Evolutionary conservation across 1,139 yeast genomes (phyloP).

Genomic region (Hanseniaspora gamundiae): DNA sequence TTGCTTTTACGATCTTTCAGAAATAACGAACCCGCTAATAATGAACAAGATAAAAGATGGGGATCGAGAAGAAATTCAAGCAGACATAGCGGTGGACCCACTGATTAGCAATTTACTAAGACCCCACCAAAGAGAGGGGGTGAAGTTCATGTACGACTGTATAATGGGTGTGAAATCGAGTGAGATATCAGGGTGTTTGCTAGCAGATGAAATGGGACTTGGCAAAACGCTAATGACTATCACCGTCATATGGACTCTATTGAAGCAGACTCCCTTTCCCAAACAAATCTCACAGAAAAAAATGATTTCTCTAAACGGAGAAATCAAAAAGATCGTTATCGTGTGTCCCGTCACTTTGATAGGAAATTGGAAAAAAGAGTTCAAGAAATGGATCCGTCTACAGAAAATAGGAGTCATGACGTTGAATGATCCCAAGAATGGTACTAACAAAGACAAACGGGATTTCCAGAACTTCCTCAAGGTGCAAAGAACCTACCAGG

Average conservation of each 20-base stretch:
- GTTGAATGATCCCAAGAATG: conserved; percentile 27
- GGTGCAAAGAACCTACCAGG: conserved; percentile 60
- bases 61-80: conserved; percentile 15
- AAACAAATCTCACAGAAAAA: conserved; percentile 20
- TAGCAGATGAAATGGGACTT: conserved; percentile 97
- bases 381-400: conserved; percentile 76
- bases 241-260: conserved; percentile 68
- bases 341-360: conserved; percentile 90
- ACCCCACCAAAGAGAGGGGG: conserved; percentile 81
- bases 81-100: conserved; percentile 65
- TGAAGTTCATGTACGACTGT: conserved; percentile 68
- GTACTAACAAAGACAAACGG: conserved; percentile 39
- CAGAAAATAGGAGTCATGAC: conserved; percentile 51
- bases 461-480: conserved; percentile 50
- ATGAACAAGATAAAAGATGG: conserved; percentile 28
- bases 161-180: conserved; percentile 50
- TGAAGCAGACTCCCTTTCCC: conserved; percentile 55
- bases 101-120: conserved; percentile 42
- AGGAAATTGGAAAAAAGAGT: conserved; percentile 80
- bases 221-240: conserved; percentile 91
- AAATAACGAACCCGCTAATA: conserved; percentile 32
- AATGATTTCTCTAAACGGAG: conserved; percentile 17
- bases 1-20: conserved; percentile 31
- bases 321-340: conserved; percentile 45
- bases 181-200: conserved; percentile 51